phyloP scores from a whole-genome alignment of 208 protist genomes.

The Herpetomonas tarakana region DNA sequence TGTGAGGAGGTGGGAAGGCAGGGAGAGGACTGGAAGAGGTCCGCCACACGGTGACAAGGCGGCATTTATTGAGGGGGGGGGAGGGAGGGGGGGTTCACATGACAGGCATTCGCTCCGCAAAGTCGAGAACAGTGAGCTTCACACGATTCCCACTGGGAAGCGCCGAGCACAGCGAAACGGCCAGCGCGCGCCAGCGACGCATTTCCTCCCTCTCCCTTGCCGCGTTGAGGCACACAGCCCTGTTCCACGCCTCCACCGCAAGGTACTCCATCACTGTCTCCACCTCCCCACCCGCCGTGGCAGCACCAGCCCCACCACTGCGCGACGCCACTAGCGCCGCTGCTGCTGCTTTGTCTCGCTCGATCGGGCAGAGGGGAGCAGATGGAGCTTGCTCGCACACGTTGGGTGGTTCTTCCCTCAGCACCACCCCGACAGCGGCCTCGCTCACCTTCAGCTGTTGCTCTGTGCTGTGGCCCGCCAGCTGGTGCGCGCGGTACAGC shows the following conservation, averaged over 20 bases:
- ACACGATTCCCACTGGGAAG: constrained; percentile 21
- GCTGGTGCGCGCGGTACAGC: neutral
- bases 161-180: constrained; percentile 13
- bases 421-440: no score
- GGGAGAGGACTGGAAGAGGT: no score
- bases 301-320: no score
- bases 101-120: constrained; percentile 37
- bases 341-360: no score
- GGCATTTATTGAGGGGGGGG: constrained; percentile 3
- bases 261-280: constrained; percentile 60
- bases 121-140: constrained; percentile 21
- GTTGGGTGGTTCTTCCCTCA: no score
- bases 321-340: no score
- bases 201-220: constrained; percentile 13
- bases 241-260: constrained; percentile 77
- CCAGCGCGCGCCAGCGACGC: constrained; percentile 17
- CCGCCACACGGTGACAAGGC: no score
- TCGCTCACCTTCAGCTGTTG: no score
- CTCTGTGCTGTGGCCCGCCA: no score
- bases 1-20: no score
- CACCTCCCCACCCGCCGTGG: neutral
- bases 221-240: constrained; percentile 35
- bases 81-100: constrained; percentile 12
- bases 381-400: no score
- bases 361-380: no score